Conservation (phyloP, 2,329 filamentous ascomycete genomes). For the Penicillium corylophilum region DNA sequence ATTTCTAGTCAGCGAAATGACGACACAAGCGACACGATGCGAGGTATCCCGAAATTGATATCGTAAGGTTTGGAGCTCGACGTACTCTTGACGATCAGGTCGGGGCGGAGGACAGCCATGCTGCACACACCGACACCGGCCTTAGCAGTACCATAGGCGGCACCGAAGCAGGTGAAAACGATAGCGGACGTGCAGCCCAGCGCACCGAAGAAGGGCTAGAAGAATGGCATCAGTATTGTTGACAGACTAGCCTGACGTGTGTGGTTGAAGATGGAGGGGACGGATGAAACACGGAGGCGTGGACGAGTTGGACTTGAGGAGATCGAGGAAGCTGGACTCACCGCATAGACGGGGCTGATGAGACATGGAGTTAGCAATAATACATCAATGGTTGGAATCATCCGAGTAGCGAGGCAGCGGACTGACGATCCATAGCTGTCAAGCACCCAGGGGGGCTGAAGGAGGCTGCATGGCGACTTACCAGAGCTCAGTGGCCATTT, state of each 20-base stretch:
- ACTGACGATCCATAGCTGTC: conserved; percentile 29
- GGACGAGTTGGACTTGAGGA: conserved; percentile 11
- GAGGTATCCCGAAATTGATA: too few relatives aligned
- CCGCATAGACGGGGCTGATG: conserved; percentile 92
- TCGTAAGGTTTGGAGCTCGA: conserved; percentile 17
- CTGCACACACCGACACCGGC: conserved; percentile 97
- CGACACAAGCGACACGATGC: neutral
- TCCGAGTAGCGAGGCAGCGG: conserved; percentile 8
- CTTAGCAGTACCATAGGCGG: conserved; percentile 98
- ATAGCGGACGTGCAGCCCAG: conserved; percentile 96
- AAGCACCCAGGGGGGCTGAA: conserved; percentile 32
- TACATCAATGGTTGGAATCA: neutral
- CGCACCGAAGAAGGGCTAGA: conserved; percentile 87
- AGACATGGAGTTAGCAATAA: conserved; percentile 26
- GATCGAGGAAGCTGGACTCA: conserved; percentile 61
- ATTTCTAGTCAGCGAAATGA: conserved; percentile 15
- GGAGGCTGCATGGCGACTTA: conserved; percentile 55
- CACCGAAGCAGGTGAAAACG: conserved; percentile 94
- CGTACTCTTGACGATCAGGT: conserved; percentile 99
- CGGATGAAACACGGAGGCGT: conserved; percentile 9
- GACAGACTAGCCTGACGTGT: neutral
- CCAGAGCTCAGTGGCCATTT: conserved; percentile 80
- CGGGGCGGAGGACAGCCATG: conserved; percentile 96
- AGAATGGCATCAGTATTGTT: conserved; percentile 11
- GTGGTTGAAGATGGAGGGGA: conserved; percentile 4